A percentile compares a stretch with the other conserved stretches of the same genome.
Evolutionary conservation across 371 early-diverging fungal species (phyloP).

Genomic region (Parasitella parasitica): DNA sequence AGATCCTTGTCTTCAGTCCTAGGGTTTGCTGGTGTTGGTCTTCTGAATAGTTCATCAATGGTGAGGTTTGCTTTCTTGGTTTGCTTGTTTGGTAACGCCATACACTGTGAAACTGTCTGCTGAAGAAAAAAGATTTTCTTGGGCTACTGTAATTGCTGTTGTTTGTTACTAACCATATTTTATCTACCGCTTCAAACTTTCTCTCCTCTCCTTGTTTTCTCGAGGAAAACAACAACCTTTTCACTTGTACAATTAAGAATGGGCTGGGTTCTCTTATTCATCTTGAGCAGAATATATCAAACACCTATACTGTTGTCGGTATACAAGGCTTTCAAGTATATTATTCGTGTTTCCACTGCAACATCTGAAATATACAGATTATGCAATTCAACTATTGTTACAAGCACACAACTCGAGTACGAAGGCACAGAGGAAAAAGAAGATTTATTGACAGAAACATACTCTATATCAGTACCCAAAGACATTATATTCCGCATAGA

Average conservation of each 20-base stretch:
- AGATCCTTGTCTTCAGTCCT: conserved; percentile 8
- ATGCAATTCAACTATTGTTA: conserved; percentile 42
- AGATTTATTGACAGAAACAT: conserved; percentile 2
- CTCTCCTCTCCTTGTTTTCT: neutral
- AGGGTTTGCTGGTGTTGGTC: neutral
- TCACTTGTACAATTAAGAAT: conserved; percentile 7
- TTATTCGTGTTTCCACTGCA: conserved; percentile 44
- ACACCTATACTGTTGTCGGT: conserved; percentile 45
- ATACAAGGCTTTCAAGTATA: conserved; percentile 56
- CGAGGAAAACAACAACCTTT: neutral
- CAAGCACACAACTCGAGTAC: conserved; percentile 18
- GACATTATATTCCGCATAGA: conserved; percentile 31
- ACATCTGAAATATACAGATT: conserved; percentile 71
- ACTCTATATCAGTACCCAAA: neutral
- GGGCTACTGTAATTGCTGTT: neutral
- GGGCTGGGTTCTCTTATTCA: conserved; percentile 48
- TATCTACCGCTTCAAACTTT: neutral
- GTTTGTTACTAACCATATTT: neutral
- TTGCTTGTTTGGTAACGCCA: neutral
- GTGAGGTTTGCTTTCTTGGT: neutral
- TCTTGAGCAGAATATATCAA: conserved; percentile 56
- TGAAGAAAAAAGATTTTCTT: neutral
- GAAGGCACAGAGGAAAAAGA: conserved; percentile 16
- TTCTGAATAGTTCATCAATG: neutral
- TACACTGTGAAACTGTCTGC: neutral